Conservation (phyloP, 1,284 basidiomycete species). For the Malassezia sp. region DNA sequence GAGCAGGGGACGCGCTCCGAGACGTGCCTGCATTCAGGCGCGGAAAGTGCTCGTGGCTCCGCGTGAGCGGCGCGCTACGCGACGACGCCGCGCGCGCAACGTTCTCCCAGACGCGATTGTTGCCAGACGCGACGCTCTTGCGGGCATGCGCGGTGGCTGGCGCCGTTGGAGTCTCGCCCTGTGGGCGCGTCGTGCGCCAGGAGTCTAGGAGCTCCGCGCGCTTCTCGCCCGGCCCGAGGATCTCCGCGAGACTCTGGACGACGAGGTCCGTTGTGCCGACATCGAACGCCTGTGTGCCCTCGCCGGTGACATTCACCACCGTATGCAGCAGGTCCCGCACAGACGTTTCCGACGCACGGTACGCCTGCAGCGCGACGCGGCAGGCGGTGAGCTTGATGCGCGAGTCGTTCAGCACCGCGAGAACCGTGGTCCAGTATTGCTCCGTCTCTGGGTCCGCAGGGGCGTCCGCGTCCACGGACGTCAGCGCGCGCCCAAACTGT, state of each 20-base stretch:
- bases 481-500: conserved; percentile 13
- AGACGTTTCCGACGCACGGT: conserved; percentile 63
- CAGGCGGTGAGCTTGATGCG: conserved; percentile 63
- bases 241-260: conserved; percentile 57
- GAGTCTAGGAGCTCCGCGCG: conserved; percentile 61
- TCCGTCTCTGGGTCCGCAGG: background rate
- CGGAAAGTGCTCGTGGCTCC: conserved; percentile 28
- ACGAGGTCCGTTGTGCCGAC: conserved; percentile 50
- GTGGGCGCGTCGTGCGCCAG: conserved; percentile 51
- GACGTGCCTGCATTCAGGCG: conserved; percentile 12
- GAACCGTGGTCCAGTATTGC: conserved; percentile 59
- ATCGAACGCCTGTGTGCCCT: conserved; percentile 17
- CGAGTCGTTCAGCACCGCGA: conserved; percentile 57
- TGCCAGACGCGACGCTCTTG: conserved; percentile 60
- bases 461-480: background rate
- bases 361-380: conserved; percentile 68
- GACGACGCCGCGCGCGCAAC: conserved; percentile 60
- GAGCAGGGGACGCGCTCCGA: background rate
- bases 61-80: conserved; percentile 17
- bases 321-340: conserved; percentile 77
- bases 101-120: conserved; percentile 66
- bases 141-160: conserved; percentile 52
- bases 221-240: conserved; percentile 62
- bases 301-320: conserved; percentile 70
- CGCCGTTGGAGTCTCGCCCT: background rate